Evolutionary conservation across 495 filamentous ascomycete species (phyloP).

Genomic region (Xylaria scruposa): DNA sequence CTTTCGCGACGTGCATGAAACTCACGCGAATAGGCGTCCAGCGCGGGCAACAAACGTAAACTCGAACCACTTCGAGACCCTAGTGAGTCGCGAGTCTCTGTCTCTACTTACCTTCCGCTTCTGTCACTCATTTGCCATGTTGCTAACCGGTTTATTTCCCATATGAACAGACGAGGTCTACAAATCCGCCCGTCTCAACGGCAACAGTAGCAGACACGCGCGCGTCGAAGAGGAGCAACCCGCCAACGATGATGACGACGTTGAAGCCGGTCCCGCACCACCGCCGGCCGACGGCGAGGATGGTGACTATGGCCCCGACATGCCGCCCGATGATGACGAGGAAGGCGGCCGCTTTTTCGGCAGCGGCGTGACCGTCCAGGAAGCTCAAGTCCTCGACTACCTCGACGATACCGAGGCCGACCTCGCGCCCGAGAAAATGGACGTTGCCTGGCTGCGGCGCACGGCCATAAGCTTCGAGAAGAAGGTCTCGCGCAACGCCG

Average conservation of each 20-base stretch:
- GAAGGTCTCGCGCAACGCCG: conserved; percentile 90
- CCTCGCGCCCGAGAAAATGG: conserved; percentile 74
- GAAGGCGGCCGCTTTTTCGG: conserved; percentile 96
- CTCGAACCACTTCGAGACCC: conserved; percentile 73
- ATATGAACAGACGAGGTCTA: conserved; percentile 69
- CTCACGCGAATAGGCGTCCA: conserved; percentile 55
- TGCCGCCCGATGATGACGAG: conserved; percentile 81
- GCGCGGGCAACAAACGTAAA: conserved; percentile 73
- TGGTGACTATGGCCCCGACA: conserved; percentile 71
- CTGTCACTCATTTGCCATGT: background rate
- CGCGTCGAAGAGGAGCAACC: conserved; percentile 60
- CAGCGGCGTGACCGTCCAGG: conserved; percentile 81
- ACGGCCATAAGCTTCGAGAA: conserved; percentile 87
- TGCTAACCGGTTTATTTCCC: conserved; percentile 18
- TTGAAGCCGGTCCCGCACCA: conserved; percentile 56
- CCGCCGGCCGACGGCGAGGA: conserved; percentile 44
- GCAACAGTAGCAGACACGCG: conserved; percentile 45
- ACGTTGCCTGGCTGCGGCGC: conserved; percentile 81
- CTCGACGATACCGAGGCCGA: conserved; percentile 56
- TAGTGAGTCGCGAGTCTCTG: conserved; percentile 56
- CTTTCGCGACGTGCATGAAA: conserved; percentile 1
- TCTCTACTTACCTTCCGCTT: background rate
- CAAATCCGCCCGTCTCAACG: conserved; percentile 82
- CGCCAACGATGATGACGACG: conserved; percentile 55
- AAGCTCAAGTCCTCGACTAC: conserved; percentile 87